These are phyloP conservation scores for Cladosporium sp. DNA, from an alignment of 2,329 filamentous ascomycete species.

Conservation along the genomic window DNA sequence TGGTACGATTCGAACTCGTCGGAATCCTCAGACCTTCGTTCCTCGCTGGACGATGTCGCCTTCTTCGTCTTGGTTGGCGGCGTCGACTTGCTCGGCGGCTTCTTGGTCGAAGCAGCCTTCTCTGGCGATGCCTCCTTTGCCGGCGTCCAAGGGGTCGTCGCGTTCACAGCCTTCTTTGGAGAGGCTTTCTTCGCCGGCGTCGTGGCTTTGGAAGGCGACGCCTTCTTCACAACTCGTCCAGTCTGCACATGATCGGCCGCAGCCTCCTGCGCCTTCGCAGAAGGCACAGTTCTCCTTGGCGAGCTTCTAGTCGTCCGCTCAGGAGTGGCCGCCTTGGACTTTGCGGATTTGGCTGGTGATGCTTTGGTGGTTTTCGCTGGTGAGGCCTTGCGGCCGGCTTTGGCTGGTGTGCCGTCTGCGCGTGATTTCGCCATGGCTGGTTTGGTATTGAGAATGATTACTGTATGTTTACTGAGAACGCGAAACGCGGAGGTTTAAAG, in stretches of 20 bases:
- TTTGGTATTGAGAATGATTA: neutral
- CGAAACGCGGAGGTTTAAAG: neutral
- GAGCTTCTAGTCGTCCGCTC: neutral
- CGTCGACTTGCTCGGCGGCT: neutral
- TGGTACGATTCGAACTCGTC: neutral
- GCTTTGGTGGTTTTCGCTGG: conserved; percentile 8
- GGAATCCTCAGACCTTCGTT: neutral
- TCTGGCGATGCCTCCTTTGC: neutral
- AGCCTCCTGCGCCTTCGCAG: conserved; percentile 3
- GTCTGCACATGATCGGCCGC: neutral
- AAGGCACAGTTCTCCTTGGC: neutral
- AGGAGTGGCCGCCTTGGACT: neutral
- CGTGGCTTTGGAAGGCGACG: conserved; percentile 19
- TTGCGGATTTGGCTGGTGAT: neutral
- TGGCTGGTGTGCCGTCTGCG: conserved; percentile 2
- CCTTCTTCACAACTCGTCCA: conserved; percentile 9
- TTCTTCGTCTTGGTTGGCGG: neutral
- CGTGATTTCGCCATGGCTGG: conserved; percentile 16
- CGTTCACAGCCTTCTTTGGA: neutral
- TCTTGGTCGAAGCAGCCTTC: neutral
- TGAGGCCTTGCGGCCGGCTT: neutral
- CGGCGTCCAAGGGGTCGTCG: neutral
- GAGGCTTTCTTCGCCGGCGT: neutral
- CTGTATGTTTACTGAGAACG: neutral
- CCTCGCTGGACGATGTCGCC: neutral